A percentile compares a stretch with the other conserved stretches of the same genome.
Evolutionary conservation across 148 eudicot species (phyloP).

Genomic region (Polygonum aviculare): DNA sequence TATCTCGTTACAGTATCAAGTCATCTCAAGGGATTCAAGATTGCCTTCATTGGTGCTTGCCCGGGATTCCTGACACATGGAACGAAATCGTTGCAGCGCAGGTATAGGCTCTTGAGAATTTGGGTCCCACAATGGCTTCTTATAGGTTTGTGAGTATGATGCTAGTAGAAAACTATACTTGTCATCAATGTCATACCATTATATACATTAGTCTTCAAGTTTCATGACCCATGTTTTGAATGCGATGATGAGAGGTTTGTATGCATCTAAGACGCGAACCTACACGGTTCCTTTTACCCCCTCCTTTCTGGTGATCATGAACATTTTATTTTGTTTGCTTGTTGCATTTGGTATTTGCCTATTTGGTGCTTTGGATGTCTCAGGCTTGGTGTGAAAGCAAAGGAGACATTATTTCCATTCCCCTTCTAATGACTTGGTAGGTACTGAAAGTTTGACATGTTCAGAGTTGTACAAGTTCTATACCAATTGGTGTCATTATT

Average conservation of each 20-base stretch:
- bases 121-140: not conserved
- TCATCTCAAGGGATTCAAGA: conserved; percentile 39
- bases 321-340: not conserved
- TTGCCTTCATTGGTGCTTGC: conserved; percentile 69
- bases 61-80: conserved; percentile 63
- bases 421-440: not conserved
- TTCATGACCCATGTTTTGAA: not conserved
- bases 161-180: not conserved
- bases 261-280: not conserved
- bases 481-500: no score
- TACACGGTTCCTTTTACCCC: not conserved
- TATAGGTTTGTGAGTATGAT: not conserved
- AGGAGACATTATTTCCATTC: not conserved
- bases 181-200: not conserved
- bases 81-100: conserved; percentile 54
- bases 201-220: not conserved
- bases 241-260: not conserved
- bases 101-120: conserved; percentile 14
- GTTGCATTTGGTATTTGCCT: not conserved
- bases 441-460: not conserved
- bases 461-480: not conserved
- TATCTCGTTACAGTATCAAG: conserved; percentile 41
- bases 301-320: not conserved
- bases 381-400: not conserved
- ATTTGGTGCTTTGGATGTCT: conserved; percentile 1